phyloP scores from a whole-genome alignment of 257 asterid species.

The Gynochthodes officinalis region DNA sequence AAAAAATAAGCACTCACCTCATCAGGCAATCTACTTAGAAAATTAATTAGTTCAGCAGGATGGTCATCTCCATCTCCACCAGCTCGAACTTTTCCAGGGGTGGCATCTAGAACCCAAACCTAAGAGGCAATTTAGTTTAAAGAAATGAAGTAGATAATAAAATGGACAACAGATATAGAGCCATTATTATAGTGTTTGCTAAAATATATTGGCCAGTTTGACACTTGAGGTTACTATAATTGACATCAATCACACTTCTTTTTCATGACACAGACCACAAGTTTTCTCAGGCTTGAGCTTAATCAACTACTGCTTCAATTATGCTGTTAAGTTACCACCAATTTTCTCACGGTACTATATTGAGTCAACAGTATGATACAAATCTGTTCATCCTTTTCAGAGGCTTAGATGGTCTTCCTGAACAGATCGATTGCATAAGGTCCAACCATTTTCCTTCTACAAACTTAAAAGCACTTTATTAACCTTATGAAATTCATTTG shows the following conservation, averaged over 20 bases:
- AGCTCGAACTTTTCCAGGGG: slow-evolving; percentile 95
- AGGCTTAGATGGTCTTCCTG: neutral
- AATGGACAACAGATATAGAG: neutral
- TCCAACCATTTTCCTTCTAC: neutral
- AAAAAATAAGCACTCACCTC: slow-evolving; percentile 46
- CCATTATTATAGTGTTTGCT: neutral
- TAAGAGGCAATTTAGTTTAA: slow-evolving; percentile 26
- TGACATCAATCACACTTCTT: neutral
- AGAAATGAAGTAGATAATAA: slow-evolving; percentile 1
- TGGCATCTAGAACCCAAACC: slow-evolving; percentile 97
- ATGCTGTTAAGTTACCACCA: neutral
- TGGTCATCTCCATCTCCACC: slow-evolving; percentile 97
- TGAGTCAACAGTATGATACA: neutral
- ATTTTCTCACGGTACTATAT: neutral
- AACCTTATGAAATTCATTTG: neutral
- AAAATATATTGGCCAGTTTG: neutral
- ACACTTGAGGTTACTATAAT: neutral
- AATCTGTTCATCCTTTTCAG: neutral
- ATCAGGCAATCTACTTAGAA: slow-evolving; percentile 58
- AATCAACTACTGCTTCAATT: slow-evolving; percentile 4
- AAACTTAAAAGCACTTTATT: neutral
- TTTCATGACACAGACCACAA: neutral
- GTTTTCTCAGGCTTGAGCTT: neutral
- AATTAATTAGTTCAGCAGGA: slow-evolving; percentile 90
- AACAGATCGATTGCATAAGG: neutral